Evolutionary conservation across 192 early-diverging fungal genomes (phyloP).

Genomic region (Backusella circina): DNA sequence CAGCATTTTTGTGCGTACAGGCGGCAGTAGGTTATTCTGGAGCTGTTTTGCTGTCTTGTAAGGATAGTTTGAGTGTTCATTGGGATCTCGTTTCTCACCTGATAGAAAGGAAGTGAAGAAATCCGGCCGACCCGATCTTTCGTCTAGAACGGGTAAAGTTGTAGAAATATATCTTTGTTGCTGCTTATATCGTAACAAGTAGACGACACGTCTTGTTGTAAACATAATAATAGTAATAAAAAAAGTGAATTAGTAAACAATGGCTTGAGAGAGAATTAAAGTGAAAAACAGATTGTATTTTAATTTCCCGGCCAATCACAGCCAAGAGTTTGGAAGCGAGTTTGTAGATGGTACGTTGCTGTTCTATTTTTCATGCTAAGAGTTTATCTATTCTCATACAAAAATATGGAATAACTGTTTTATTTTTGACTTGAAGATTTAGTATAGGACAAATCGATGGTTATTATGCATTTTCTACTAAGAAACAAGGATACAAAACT

Average conservation of each 20-base stretch:
- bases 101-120: background rate
- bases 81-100: background rate
- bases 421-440: no score
- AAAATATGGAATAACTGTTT: no score
- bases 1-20: conserved; percentile 63
- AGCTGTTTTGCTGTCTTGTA: conserved; percentile 44
- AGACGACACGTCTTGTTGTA: background rate
- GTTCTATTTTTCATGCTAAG: no score
- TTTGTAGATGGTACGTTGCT: background rate
- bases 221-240: background rate
- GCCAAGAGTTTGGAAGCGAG: no score
- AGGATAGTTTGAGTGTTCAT: conserved; percentile 25
- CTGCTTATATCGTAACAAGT: background rate
- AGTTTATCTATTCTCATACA: no score
- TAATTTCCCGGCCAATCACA: background rate
- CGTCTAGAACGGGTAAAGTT: background rate
- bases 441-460: no score
- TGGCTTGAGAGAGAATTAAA: background rate
- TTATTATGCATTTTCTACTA: no score
- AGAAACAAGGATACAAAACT: no score
- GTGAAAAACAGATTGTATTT: background rate
- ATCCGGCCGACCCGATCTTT: background rate
- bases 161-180: background rate
- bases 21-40: conserved; percentile 35
- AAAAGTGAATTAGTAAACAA: background rate